Evolutionary conservation across 441 rosid species (phyloP).

Genomic region (Corymbia calophylla): DNA sequence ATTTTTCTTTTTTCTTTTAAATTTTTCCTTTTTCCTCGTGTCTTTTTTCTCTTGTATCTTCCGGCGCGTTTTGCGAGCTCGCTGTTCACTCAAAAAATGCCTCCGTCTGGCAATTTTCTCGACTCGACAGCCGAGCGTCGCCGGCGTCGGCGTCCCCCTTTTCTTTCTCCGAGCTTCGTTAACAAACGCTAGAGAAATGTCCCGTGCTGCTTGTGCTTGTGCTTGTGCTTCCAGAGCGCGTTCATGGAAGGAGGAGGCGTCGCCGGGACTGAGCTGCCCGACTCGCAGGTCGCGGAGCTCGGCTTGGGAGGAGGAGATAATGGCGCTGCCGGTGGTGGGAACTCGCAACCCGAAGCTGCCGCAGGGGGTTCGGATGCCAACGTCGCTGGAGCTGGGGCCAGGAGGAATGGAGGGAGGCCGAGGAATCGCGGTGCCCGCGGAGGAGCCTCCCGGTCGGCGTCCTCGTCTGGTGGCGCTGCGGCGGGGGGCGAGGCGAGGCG

Average conservation of each 20-base stretch:
- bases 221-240: neutral
- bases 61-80: neutral
- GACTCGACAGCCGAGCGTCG: too few species aligned
- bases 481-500: neutral
- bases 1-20: neutral
- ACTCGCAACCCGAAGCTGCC: neutral
- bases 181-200: neutral
- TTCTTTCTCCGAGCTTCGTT: neutral
- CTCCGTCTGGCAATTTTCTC: neutral
- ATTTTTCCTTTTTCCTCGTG: neutral
- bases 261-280: neutral
- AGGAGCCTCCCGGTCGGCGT: neutral
- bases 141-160: too few species aligned
- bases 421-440: neutral
- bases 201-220: neutral
- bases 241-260: neutral
- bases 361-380: neutral
- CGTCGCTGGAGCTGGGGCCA: neutral
- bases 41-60: neutral
- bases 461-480: neutral
- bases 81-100: neutral
- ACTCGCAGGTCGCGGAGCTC: neutral
- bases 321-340: neutral
- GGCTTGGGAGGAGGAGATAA: too few species aligned
- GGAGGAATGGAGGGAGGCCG: constrained; percentile 12